Conservation (phyloP, 129 eudicot genomes). For the Chrysanthemum makinoi region DNA sequence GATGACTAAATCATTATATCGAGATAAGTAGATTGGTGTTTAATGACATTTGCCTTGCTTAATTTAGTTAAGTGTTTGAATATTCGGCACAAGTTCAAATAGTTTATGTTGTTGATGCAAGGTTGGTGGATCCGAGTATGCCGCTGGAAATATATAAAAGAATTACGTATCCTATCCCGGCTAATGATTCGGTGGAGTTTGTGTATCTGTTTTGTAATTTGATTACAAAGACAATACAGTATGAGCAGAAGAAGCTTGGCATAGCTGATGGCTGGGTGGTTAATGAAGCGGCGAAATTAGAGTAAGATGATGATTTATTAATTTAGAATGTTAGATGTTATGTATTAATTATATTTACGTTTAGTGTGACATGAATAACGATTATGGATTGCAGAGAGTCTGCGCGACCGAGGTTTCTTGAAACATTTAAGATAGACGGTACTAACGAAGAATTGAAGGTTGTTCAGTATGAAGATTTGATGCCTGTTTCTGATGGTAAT, state of each 20-base stretch:
- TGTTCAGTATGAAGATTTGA: conserved; percentile 51
- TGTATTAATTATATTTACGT: neutral
- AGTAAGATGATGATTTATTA: conserved; percentile 21
- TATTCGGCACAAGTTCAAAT: neutral
- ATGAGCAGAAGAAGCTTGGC: conserved; percentile 51
- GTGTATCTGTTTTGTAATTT: conserved; percentile 87
- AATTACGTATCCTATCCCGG: conserved; percentile 85
- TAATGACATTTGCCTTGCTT: no score
- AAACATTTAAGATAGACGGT: conserved; percentile 37
- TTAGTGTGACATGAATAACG: conserved; percentile 1
- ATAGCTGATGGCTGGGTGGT: conserved; percentile 14
- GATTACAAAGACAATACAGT: conserved; percentile 79
- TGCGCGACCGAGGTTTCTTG: conserved; percentile 26
- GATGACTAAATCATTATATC: no score
- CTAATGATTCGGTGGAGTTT: conserved; percentile 84
- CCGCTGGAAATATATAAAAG: conserved; percentile 58
- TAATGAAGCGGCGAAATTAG: conserved; percentile 22
- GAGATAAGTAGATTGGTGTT: no score
- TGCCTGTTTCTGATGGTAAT: conserved; percentile 66
- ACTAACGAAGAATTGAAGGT: conserved; percentile 44
- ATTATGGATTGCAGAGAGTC: conserved; percentile 45
- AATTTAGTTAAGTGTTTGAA: neutral
- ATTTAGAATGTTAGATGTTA: neutral
- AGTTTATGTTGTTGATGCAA: conserved; percentile 25
- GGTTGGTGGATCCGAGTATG: conserved; percentile 75